These are phyloP conservation scores for Durio zibethinus DNA, from an alignment of 345 rosid species.

Conservation along the genomic window DNA sequence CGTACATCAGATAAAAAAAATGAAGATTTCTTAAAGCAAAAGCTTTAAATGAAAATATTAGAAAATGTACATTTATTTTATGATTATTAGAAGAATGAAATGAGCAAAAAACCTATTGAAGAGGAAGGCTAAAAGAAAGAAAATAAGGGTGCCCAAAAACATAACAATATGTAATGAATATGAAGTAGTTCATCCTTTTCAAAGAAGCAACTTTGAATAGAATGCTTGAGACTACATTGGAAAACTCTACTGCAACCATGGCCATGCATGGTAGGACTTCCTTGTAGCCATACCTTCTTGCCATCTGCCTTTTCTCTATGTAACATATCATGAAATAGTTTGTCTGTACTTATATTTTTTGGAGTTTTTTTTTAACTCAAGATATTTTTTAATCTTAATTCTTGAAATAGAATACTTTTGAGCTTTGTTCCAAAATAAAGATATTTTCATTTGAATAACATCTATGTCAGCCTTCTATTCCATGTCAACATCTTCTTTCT, in stretches of 20 bases:
- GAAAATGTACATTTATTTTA: background rate
- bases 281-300: slow-evolving; percentile 10
- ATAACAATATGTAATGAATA: slow-evolving; percentile 27
- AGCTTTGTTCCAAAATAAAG: no score
- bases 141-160: slow-evolving; percentile 23
- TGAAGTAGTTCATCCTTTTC: slow-evolving; percentile 32
- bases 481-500: no score
- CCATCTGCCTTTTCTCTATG: background rate
- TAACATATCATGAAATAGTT: background rate
- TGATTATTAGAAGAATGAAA: background rate
- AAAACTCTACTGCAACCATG: slow-evolving; percentile 29
- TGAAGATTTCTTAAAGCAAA: background rate
- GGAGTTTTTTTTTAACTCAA: no score
- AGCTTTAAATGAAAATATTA: background rate
- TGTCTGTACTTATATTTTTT: no score
- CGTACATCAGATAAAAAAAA: background rate
- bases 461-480: no score
- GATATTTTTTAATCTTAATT: no score
- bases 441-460: no score
- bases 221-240: slow-evolving; percentile 24
- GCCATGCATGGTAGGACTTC: slow-evolving; percentile 32
- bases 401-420: no score
- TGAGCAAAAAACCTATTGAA: slow-evolving; percentile 12
- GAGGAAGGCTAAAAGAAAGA: slow-evolving; percentile 24
- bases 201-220: slow-evolving; percentile 37